A percentile compares a stretch with the other conserved stretches of the same genome.
phyloP scores from a whole-genome alignment of 768 basidiomycete species.

The Panaeolus cyanescens region DNA sequence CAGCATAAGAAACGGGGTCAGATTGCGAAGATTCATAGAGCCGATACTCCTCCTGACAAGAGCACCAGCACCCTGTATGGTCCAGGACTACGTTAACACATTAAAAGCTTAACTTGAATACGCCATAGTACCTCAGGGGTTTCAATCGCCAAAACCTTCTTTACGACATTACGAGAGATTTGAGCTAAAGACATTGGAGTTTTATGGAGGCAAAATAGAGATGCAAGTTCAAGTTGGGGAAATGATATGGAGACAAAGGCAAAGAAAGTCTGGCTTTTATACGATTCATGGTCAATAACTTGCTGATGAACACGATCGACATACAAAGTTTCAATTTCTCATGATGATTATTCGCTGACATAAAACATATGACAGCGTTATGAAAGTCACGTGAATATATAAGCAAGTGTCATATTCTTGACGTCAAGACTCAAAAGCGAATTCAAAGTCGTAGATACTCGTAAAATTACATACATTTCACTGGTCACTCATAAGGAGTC shows the following conservation, averaged over 20 bases:
- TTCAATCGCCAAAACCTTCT: slow-evolving; percentile 78
- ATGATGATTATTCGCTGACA: not conserved
- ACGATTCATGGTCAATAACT: not conserved
- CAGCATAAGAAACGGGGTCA: slow-evolving; percentile 91
- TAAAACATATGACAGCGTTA: not conserved
- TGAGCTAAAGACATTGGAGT: slow-evolving; percentile 29
- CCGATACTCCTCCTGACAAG: slow-evolving; percentile 89
- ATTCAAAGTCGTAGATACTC: too few species aligned
- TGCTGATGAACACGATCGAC: not conserved
- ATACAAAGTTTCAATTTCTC: not conserved
- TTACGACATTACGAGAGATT: slow-evolving; percentile 68
- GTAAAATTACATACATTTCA: not conserved
- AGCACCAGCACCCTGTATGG: slow-evolving; percentile 71
- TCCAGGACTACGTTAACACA: slow-evolving; percentile 6
- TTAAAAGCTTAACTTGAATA: not conserved
- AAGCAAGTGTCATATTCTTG: too few species aligned
- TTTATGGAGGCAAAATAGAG: not conserved
- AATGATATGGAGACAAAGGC: not conserved
- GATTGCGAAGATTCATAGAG: slow-evolving; percentile 66
- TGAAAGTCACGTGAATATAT: not conserved
- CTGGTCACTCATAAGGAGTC: slow-evolving; percentile 35
- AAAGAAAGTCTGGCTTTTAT: not conserved
- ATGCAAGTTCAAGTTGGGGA: not conserved
- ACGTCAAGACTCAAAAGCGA: too few species aligned
- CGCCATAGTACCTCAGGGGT: slow-evolving; percentile 59